Base-by-base conservation (phyloP, 495 filamentous ascomycete species). In the Penicillium cosmopolitanum region DNA sequence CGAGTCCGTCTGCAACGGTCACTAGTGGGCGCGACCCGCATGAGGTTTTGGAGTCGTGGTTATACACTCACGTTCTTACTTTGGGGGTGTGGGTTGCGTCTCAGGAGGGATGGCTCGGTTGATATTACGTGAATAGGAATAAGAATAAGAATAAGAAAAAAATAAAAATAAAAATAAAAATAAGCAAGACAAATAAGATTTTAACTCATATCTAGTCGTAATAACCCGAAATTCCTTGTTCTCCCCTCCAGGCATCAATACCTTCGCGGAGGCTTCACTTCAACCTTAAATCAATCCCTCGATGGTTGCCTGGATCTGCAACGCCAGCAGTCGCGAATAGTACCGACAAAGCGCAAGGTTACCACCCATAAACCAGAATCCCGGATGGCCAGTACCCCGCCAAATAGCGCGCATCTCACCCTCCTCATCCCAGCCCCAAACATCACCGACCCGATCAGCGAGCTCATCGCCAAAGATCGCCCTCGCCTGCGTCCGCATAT, bases 311-410 rank as follows among this genome's bases (percentile, higher is more conserved):
- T 89, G 89, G 44, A 93, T 89, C 79, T 93, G 89, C 71, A 96
- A 66, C 21, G 89, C 92, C 70, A 94, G 62, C 42, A 90, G 53
- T 46, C 83, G 81, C 12, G 89, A 92, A 56, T 81, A 91, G 61
- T 88, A 92, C 59, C 92, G 80, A 52, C 85, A 87, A 56, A 93
- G 64, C 13, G 88, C 88, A 23, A 95, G 69, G 73, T 91, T 94
- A 0, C 92, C 92, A 0, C 90, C 92, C 76, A 92, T 89, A 68
- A 90, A 88, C 90, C 90, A 96, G 55, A 94, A 85, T 0, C 89
- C 89, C 0, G 87, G 87, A 63, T 93, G 89, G 0, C 89, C 89
- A 16, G 79, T 88, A 44, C 67, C 76, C 5, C 82, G 79, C 90
- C 90, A 96, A 63, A 96, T 90, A 3, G 77, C 81, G 10, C 79